These are phyloP conservation scores for Aureobasidium melanogenum DNA, from an alignment of 2,329 filamentous ascomycete species.

Conservation along the genomic window DNA sequence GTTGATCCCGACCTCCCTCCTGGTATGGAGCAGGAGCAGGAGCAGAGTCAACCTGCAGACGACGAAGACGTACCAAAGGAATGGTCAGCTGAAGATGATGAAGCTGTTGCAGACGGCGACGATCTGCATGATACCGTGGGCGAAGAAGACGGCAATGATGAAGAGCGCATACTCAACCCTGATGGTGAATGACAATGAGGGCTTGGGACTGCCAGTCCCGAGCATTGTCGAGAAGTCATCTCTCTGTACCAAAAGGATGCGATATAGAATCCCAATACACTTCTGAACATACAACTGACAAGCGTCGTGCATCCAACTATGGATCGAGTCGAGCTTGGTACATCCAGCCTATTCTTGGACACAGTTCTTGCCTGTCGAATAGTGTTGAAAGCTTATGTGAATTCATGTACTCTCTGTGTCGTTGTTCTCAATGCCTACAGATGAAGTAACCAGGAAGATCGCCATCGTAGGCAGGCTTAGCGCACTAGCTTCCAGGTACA, in stretches of 20 bases:
- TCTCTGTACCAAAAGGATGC: background rate
- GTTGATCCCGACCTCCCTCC: conserved; percentile 59
- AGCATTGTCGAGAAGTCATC: background rate
- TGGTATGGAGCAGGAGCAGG: background rate
- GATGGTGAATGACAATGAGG: conserved; percentile 23
- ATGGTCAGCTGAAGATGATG: conserved; percentile 16
- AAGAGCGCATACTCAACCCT: conserved; percentile 20
- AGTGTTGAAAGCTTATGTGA: background rate
- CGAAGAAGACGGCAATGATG: conserved; percentile 12
- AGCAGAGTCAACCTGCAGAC: background rate
- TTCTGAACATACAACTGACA: background rate
- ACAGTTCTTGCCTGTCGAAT: background rate
- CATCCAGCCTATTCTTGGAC: background rate
- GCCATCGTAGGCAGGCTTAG: background rate
- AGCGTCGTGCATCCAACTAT: background rate
- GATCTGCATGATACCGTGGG: conserved; percentile 12
- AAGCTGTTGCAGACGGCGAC: conserved; percentile 18
- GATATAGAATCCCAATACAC: background rate
- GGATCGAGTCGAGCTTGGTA: background rate
- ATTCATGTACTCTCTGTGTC: background rate
- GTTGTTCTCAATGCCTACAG: background rate
- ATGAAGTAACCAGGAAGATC: background rate
- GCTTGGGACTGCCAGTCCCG: background rate
- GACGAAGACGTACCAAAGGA: background rate
- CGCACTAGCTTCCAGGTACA: background rate